These are phyloP conservation scores for Silybum marianum DNA, from an alignment of 129 eudicot species.

Conservation along the genomic window DNA sequence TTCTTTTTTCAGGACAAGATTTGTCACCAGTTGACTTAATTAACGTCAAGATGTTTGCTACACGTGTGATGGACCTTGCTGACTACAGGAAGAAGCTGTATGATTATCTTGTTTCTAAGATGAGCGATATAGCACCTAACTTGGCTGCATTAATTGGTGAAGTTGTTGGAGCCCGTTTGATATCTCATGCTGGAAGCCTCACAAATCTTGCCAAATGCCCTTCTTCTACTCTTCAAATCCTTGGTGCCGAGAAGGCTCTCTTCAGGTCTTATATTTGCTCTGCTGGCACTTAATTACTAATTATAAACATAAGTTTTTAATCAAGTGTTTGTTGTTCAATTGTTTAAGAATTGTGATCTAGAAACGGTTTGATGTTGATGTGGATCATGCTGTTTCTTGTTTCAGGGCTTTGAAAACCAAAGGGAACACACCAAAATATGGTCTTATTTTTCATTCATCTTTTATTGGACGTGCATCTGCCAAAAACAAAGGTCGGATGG, in stretches of 20 bases:
- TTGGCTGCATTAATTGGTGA: slow-evolving; percentile 94
- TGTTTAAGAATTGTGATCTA: not conserved
- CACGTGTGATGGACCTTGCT: slow-evolving; percentile 91
- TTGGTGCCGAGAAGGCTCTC: slow-evolving; percentile 97
- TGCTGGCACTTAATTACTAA: not conserved
- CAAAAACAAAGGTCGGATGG: slow-evolving; percentile 91
- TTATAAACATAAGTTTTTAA: not conserved
- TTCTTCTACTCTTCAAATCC: slow-evolving; percentile 93
- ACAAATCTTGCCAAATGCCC: slow-evolving; percentile 97
- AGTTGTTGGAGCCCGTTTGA: slow-evolving; percentile 93
- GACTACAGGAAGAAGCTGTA: slow-evolving; percentile 92
- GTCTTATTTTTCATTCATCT: slow-evolving; percentile 90
- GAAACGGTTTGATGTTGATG: not conserved
- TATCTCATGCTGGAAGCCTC: slow-evolving; percentile 96
- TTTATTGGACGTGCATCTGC: slow-evolving; percentile 96
- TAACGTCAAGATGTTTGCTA: slow-evolving; percentile 88
- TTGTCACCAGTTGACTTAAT: slow-evolving; percentile 86
- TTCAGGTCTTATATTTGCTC: slow-evolving; percentile 55
- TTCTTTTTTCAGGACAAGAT: slow-evolving; percentile 72
- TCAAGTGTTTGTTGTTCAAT: slow-evolving; percentile 3
- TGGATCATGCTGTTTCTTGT: slow-evolving; percentile 16
- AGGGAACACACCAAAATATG: slow-evolving; percentile 95
- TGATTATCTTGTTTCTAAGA: slow-evolving; percentile 85
- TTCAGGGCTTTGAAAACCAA: slow-evolving; percentile 86
- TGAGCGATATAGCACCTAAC: slow-evolving; percentile 94